Evolutionary conservation across 2,329 filamentous ascomycete genomes (phyloP), one percentile per base, ranked within the genome.

Genomic region (Microsporum audouinii): DNA sequence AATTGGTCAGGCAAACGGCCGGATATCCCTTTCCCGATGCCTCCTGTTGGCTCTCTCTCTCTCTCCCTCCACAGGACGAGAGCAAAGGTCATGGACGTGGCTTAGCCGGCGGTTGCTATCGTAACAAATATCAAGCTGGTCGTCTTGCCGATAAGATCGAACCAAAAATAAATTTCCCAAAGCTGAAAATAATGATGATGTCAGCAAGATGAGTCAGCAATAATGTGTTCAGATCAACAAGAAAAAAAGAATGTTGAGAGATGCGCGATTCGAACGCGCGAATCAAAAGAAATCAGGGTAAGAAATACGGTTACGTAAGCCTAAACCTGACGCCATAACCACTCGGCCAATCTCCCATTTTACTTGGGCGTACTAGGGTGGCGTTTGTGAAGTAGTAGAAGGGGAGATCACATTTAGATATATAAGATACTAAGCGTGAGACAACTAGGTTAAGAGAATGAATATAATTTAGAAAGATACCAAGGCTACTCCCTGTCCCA

Each of bases 261-360:
- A 51, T 60, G 59, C 59, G 59, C 51, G 59, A 60, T 60, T 60
- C 59, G 59, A 60, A 60, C 59, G 49, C 59, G 59, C 59, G 59
- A 55, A 60, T 60, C 59, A 55, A 55, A 55, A 55, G 59, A 60
- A 60, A 60, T 49, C 49, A 60, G 59, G 59, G 59, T 17, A 29
- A 57, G 39, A 41, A 31, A 12, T 34, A 56, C 53, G 51, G 38
- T 57, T 41, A 57, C 36, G 39, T 57, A 57, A 57, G 55, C 59
- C 59, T 60, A 60, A 60, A 60, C 59, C 59, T 60, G 49, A 49
- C 59, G 59, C 59, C 59, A 60, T 60, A 60, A 60, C 59, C 59
- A 60, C 59, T 60, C 59, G 59, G 59, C 59, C 59, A 60, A 60
- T 49, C 59, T 56, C 59, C 59, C 58, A 53, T 47, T 34, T 23